These are phyloP conservation scores for Euphrasia arctica DNA, from an alignment of 305 asterid species.

Conservation along the genomic window DNA sequence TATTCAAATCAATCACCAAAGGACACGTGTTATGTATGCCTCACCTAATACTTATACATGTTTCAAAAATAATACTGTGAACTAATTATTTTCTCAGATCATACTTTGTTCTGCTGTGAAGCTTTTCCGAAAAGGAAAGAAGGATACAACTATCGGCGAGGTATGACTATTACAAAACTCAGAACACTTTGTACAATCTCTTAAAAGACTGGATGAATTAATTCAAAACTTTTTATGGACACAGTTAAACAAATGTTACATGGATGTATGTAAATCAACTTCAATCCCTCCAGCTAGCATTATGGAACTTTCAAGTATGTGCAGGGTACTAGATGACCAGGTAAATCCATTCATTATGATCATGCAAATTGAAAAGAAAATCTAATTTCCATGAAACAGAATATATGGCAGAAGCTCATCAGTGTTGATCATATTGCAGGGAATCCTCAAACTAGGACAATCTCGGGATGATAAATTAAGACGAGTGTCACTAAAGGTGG, in stretches of 20 bases:
- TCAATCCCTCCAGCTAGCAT: conserved; percentile 74
- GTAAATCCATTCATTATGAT: conserved; percentile 32
- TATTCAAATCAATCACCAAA: conserved; percentile 10
- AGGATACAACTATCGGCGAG: conserved; percentile 68
- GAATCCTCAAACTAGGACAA: conserved; percentile 80
- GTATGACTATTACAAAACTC: no score
- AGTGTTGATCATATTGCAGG: conserved; percentile 47
- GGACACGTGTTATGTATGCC: conserved; percentile 1
- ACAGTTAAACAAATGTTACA: conserved; percentile 75
- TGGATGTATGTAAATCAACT: conserved; percentile 76
- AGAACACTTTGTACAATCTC: not conserved
- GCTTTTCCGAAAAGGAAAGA: conserved; percentile 75
- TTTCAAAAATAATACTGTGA: not conserved
- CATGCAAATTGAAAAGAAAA: no score
- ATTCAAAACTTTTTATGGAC: conserved; percentile 21
- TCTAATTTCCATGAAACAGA: not conserved
- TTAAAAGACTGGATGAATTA: not conserved
- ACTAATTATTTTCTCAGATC: conserved; percentile 42
- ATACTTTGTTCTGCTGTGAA: conserved; percentile 94
- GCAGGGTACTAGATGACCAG: conserved; percentile 92
- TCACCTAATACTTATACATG: not conserved
- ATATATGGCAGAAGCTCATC: conserved; percentile 16
- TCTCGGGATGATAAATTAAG: conserved; percentile 75
- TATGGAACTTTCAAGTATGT: conserved; percentile 80
- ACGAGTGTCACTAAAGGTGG: conserved; percentile 70